phyloP scores from a whole-genome alignment of 148 eudicot species.

The Drosera capensis region DNA sequence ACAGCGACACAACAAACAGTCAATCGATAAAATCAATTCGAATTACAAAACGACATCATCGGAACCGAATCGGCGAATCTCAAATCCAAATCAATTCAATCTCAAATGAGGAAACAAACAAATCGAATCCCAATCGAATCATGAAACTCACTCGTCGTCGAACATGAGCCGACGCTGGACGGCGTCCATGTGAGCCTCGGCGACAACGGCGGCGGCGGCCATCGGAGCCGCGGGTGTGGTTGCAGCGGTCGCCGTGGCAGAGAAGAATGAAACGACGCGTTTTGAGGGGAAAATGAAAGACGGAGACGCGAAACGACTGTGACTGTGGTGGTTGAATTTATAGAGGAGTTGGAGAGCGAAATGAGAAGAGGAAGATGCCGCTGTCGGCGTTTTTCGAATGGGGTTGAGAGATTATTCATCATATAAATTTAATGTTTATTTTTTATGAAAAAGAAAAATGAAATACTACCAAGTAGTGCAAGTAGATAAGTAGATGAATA shows the following conservation, averaged over 20 bases:
- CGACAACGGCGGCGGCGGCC: slow-evolving; percentile 21
- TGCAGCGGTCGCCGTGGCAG: slow-evolving; percentile 9
- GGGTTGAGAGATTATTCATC: no score
- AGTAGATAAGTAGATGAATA: no score
- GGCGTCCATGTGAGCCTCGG: slow-evolving; percentile 63
- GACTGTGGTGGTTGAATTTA: slow-evolving; percentile 10
- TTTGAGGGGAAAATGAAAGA: no score
- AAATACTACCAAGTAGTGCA: no score
- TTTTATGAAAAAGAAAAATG: no score
- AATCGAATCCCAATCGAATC: neutral
- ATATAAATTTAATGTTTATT: no score
- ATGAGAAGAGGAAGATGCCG: no score
- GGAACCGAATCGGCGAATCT: no score
- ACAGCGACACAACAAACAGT: neutral
- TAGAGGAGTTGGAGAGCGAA: no score
- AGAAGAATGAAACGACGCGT: slow-evolving; percentile 3
- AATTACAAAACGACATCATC: neutral
- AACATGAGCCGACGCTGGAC: slow-evolving; percentile 85
- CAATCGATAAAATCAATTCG: neutral
- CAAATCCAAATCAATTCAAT: no score
- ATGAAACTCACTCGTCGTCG: slow-evolving; percentile 59
- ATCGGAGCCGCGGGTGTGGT: slow-evolving; percentile 8
- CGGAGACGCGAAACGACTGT: slow-evolving; percentile 8
- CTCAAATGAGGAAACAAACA: no score
- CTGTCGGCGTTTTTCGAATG: no score